Base-by-base conservation (phyloP, 306 rosid species). In the Vigna reflexopilosa region DNA sequence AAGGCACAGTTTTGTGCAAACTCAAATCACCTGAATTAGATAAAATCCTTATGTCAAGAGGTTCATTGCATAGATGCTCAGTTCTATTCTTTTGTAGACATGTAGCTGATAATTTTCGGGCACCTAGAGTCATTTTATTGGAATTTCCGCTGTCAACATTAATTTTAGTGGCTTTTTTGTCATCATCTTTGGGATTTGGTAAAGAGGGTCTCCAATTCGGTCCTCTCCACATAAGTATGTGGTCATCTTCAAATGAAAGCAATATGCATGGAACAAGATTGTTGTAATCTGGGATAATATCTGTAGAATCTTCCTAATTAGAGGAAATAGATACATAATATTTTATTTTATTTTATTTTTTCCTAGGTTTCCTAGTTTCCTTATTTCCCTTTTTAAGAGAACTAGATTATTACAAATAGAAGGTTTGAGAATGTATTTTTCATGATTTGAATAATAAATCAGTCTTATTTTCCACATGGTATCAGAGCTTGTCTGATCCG, bases 221-320 rank as follows among this genome's bases (percentile, higher is more conserved):
- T 57, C 98, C 95, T 77, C 93, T 89, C 95, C 98, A 93, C 75
- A 89, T 78, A 52, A 93, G 95, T 80, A 91, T 87, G 89, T 88
- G 90, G 79, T 91, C 97, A 30, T 79, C 70, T 44, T 87, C 95
- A 77, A 91, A 91, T 4, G 98, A 93, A 61, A 93, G 77, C 75
- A 91, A 84, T n/a, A 89, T 84, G 54, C 98, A 93, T 16, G 98
- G 97, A 73, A 93, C 95, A n/a, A 22, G 24, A 22, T 1, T 22
- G 24, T 22, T 22, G 24, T 22, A 22, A 22, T 22, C 24, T 22
- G 24, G 24, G 24, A 22, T 22, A 22, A 22, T 22, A 22, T 22
- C 24, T 22, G 24, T 22, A 22, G 24, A 22, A 22, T 22, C 24
- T 22, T 22, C 24, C 24, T 22, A 22, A 22, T 22, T 22, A 22